Base-by-base conservation (phyloP, 495 filamentous ascomycete species). In the Annulohypoxylon nitens region DNA sequence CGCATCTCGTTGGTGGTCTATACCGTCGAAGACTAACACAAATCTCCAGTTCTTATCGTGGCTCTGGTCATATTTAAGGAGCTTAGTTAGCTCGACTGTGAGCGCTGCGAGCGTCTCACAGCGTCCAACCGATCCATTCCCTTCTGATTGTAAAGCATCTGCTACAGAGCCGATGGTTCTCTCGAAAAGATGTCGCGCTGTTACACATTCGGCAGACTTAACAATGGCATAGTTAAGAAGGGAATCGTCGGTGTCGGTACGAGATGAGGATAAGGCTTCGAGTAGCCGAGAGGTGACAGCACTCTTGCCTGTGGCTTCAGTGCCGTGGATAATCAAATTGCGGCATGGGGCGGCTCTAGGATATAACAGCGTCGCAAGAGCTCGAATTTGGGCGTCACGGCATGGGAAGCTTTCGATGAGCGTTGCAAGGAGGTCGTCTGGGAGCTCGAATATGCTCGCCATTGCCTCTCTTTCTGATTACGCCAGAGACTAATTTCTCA, bases 271-370 rank as follows among this genome's bases (percentile, higher is more conserved):
- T 12, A 64, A 62, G 5, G 58, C 59, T 18, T 74, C 63, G 2
- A 98, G 87, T 16, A 96, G 83, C 8, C 86, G 83, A 47, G 83
- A 82, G 23, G 92, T 82, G 55, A 97, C 88, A 58, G 88, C 86
- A 26, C 88, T 92, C 82, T 98, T 98, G 69, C 96, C 97, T 0
- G 95, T 98, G n/a, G 94, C 90, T 70, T 93, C 90, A n/a, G 93
- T 88, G 18, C 96, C 96, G 75, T 98, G 88, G 51, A 96, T 80
- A 5, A 97, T 89, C 2, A 98, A 72, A 47, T 90, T 91, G 6
- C 76, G 82, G 67, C 82, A 84, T 30, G 83, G 81, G 6, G 84
- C 84, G 16, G 83, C 83, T 30, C 74, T 63, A 10, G 84, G 84
- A 76, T 86, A 71, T 36, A 93, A 78, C 5, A 93, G 83, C 39